Base-by-base conservation (phyloP, 768 basidiomycete species). In the Psilocybe tampanensis region DNA sequence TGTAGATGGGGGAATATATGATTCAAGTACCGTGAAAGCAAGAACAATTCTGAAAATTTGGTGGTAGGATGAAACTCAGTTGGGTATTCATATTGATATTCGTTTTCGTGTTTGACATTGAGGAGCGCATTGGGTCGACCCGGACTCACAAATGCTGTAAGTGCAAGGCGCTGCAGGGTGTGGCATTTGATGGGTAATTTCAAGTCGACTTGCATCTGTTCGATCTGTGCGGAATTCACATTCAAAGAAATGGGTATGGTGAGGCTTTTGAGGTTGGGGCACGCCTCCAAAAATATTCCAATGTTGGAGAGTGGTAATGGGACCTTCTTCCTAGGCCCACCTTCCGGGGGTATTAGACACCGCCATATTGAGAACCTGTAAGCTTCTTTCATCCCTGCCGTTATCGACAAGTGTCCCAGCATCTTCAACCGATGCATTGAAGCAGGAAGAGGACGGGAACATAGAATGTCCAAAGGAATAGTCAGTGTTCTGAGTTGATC, bases 1-100 rank as follows among this genome's bases (percentile, higher is more conserved):
- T 13, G 24, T 1, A 60, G 33, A 6, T 47, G 34, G 26, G 43
- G 29, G 17, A 63, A 34, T 11, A 65, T 57, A 36, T 63, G 55
- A 15, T 33, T n/a, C 6, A 39, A 4, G 15, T 15, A 39, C 15
- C 36, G 36, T 6, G 36, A 5, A 39, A 39, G 4, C 12, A 39
- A n/a, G 36, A 39, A 39, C 36, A 39, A 39, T n/a, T 39, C 36
- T 13, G 36, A 6, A 13, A 39, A 39, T 4, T 13, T 39, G n/a
- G 6, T 39, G 7, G 36, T 13, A 13, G 36, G 36, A 39, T 13
- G 36, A 39, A 39, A 39, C 36, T 15, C n/a, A 5, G n/a, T 8
- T 15, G 36, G 36, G n/a, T 39, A 39, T 13, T 39, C 36, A 39
- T 39, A 39, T 39, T 39, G 4, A n/a, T 39, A 39, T 39, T 15